phyloP scores from a whole-genome alignment of 176 grass and related monocot species.

The Poa annua region DNA sequence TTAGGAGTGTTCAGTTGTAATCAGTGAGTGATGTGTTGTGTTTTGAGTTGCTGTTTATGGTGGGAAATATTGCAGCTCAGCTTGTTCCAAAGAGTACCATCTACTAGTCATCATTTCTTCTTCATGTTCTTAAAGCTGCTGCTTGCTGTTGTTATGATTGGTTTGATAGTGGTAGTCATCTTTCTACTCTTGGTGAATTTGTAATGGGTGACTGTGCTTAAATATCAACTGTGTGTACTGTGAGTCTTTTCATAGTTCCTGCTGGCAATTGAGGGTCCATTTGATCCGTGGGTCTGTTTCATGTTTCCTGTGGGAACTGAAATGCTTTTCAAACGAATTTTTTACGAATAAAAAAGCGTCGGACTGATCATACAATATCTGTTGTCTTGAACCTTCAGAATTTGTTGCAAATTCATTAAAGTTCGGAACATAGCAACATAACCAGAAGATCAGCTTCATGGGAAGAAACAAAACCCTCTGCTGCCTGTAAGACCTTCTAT shows the following conservation, averaged over 20 bases:
- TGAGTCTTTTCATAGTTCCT: not conserved
- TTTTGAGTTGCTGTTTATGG: conserved; percentile 34
- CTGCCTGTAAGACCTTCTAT: not conserved
- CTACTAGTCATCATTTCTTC: not conserved
- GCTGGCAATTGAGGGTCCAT: too few species aligned
- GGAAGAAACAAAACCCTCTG: not conserved
- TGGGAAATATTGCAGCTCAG: conserved; percentile 28
- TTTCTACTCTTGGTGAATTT: not conserved
- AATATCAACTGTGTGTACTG: not conserved
- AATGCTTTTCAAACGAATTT: not conserved
- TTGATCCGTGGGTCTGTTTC: not conserved
- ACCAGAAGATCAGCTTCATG: conserved; percentile 2
- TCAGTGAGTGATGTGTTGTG: conserved; percentile 34
- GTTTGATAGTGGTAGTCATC: not conserved
- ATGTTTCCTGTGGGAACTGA: not conserved
- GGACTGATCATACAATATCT: not conserved
- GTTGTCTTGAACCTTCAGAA: too few species aligned
- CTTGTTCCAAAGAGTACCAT: conserved; percentile 4
- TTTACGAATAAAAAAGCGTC: not conserved
- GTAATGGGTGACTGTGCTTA: not conserved
- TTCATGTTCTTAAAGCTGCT: not conserved
- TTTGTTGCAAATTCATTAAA: not conserved
- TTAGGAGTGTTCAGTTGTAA: conserved; percentile 46
- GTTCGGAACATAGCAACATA: conserved; percentile 11
- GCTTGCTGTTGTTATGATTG: not conserved